Conservation (phyloP, 441 rosid genomes). For the Arabidopsis lyrata region DNA sequence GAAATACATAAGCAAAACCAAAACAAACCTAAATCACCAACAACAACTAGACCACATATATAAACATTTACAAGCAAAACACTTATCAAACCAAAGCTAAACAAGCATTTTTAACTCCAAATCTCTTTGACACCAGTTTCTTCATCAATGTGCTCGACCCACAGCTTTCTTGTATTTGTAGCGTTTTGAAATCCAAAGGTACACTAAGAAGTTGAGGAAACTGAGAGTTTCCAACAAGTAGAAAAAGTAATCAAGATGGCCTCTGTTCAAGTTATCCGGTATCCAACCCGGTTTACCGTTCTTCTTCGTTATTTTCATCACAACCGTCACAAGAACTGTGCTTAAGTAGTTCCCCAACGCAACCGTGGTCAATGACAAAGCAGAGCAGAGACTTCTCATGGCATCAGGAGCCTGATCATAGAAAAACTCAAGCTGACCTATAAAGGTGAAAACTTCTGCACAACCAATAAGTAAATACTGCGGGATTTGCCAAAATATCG, state of each 20-base stretch:
- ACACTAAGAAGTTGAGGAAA: slow-evolving; percentile 67
- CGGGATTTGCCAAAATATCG: slow-evolving; percentile 94
- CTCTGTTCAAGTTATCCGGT: slow-evolving; percentile 78
- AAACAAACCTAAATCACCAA: slow-evolving; percentile 23
- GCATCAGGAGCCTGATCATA: slow-evolving; percentile 98
- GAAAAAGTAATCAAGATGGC: slow-evolving; percentile 82
- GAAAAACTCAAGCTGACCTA: slow-evolving; percentile 92
- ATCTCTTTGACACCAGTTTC: neutral
- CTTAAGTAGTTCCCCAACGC: slow-evolving; percentile 88
- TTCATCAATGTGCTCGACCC: slow-evolving; percentile 48
- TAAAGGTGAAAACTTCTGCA: slow-evolving; percentile 89
- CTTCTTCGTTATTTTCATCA: slow-evolving; percentile 56
- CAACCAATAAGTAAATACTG: slow-evolving; percentile 89
- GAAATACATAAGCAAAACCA: slow-evolving; percentile 16
- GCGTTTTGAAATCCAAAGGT: slow-evolving; percentile 75
- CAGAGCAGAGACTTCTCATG: slow-evolving; percentile 90
- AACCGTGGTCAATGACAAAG: slow-evolving; percentile 77
- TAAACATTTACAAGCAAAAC: slow-evolving; percentile 32
- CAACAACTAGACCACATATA: slow-evolving; percentile 14
- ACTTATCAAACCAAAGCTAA: slow-evolving; percentile 24
- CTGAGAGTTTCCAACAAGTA: slow-evolving; percentile 74
- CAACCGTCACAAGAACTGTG: slow-evolving; percentile 80
- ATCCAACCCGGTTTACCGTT: slow-evolving; percentile 85
- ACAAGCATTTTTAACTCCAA: slow-evolving; percentile 21
- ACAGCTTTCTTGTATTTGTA: slow-evolving; percentile 78